A percentile compares a stretch with the other conserved stretches of the same genome.
Conservation (phyloP, 345 rosid genomes). For the Kernera saxatilis region DNA sequence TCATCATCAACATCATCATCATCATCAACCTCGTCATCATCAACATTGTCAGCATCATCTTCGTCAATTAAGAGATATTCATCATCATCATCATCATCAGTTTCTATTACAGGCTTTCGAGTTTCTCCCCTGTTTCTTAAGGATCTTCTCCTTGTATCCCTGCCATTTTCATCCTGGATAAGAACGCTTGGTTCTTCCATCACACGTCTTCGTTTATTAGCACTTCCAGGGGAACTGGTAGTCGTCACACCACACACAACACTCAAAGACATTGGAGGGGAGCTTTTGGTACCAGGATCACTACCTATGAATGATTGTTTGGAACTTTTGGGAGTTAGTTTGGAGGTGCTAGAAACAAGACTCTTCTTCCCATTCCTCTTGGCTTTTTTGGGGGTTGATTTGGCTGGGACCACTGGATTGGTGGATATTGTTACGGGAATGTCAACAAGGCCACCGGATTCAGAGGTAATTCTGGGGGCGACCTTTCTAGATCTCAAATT, state of each 20-base stretch:
- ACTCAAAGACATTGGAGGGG: not conserved
- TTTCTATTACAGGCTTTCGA: slow-evolving; percentile 30
- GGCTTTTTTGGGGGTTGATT: slow-evolving; percentile 14
- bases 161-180: slow-evolving; percentile 27
- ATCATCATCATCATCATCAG: slow-evolving; percentile 37
- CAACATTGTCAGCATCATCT: slow-evolving; percentile 13
- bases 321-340: slow-evolving; percentile 23
- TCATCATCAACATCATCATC: slow-evolving; percentile 14
- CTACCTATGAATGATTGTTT: slow-evolving; percentile 1
- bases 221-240: slow-evolving; percentile 65
- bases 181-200: slow-evolving; percentile 40
- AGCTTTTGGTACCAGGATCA: not conserved
- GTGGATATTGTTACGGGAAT: slow-evolving; percentile 26
- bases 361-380: slow-evolving; percentile 26
- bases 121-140: slow-evolving; percentile 27
- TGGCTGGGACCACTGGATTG: slow-evolving; percentile 21
- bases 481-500: slow-evolving; percentile 1
- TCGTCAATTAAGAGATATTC: slow-evolving; percentile 13
- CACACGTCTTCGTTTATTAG: slow-evolving; percentile 74
- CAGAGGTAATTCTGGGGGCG: slow-evolving; percentile 11
- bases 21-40: slow-evolving; percentile 1
- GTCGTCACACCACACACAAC: slow-evolving; percentile 38
- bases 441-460: slow-evolving; percentile 22
- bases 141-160: slow-evolving; percentile 37
- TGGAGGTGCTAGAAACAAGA: slow-evolving; percentile 12